Base-by-base conservation (phyloP, 805 yeast species). In the Candida oleophila region DNA sequence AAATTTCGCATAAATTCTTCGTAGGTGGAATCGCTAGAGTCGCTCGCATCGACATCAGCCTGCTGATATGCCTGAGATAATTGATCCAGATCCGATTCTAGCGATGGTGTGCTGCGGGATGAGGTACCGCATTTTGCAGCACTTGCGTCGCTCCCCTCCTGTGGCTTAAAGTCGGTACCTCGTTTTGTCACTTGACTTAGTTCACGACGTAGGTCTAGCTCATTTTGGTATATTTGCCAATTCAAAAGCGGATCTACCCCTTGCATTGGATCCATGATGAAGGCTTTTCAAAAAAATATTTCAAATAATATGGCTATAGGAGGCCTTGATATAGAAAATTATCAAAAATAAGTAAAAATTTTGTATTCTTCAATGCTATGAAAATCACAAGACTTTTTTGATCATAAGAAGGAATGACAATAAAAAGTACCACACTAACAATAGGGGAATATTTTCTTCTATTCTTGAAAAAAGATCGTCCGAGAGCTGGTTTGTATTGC, bases 151-250 rank as follows among this genome's bases (percentile, higher is more conserved):
- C 9, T 11, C 30, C 30, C 30, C 30, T 25, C 30, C 11, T 36
- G 39, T 30, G 39, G 45, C 30, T 42, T 42, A 9, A 12, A 16
- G 3, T 42, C 45, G 3, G 34, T n/a, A 2, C 45, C 45, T 7
- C 39, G 25, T 34, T 36, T 35, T 4, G 45, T 42, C 7, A 15
- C 32, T 16, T 42, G 45, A 34, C 45, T 42, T 30, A 16, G 35
- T 9, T 22, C 32, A 16, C 45, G 19, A 9, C 19, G 40, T 15
- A 42, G 39, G 12, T 42, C 45, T 7, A 16, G 18, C 18, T 35
- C 38, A 16, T 5, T 18, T 16, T 20, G 41, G 41, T 21, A 38
- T 11, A 38, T 20, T 14, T 38, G 41, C 39, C 39, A 36, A 19
- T 19, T 20, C 21, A 19, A 36, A 16, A 19, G 20, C 18, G 39